Percentiles rank a stretch among this genome's conserved stretches.
These are phyloP conservation scores for Agaricus blazei DNA, from an alignment of 768 basidiomycete species.

Conservation along the genomic window DNA sequence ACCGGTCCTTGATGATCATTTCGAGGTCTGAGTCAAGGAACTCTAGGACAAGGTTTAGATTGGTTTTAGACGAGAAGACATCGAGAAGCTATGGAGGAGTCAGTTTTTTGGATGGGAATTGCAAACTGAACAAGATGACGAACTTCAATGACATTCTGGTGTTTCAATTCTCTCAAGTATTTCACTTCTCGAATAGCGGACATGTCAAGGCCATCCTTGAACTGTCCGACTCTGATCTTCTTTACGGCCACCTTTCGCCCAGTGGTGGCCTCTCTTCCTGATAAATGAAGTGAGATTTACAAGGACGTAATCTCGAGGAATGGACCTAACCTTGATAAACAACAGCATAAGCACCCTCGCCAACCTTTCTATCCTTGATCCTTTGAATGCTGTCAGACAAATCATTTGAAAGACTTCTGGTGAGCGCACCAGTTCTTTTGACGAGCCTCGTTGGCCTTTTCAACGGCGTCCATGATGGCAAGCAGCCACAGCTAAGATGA, in stretches of 20 bases:
- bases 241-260: constrained; percentile 93
- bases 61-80: constrained; percentile 94
- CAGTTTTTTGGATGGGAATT: not conserved
- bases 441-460: constrained; percentile 67
- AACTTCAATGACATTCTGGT: constrained; percentile 94
- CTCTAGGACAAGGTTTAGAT: constrained; percentile 95
- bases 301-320: no score
- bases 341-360: constrained; percentile 94
- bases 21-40: constrained; percentile 96
- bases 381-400: constrained; percentile 27
- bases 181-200: constrained; percentile 98
- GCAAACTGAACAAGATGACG: constrained; percentile 8
- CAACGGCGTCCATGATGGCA: constrained; percentile 72
- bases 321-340: constrained; percentile 76
- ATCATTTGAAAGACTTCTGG: not conserved
- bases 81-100: constrained; percentile 68
- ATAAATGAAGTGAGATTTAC: not conserved
- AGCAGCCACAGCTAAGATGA: no score
- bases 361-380: constrained; percentile 78
- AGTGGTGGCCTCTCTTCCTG: constrained; percentile 71
- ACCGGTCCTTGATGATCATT: constrained; percentile 91
- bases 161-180: constrained; percentile 88
- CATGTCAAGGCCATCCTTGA: constrained; percentile 99
- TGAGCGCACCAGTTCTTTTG: constrained; percentile 60
- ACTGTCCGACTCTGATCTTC: constrained; percentile 95